Conservation (phyloP, 2,329 filamentous ascomycete species). For the Zymoseptoria passerinii region DNA sequence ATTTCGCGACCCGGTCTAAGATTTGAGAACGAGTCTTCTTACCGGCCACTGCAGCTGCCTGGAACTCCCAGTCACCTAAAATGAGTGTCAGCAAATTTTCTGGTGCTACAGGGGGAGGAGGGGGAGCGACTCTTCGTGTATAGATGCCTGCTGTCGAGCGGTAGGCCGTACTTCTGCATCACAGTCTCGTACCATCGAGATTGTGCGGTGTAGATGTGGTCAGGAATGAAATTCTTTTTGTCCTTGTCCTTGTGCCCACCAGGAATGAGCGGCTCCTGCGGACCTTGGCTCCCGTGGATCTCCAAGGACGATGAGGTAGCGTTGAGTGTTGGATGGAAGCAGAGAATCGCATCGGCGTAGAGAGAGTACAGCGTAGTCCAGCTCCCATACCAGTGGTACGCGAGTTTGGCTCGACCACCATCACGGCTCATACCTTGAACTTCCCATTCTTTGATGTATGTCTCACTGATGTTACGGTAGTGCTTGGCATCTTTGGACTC, state of each 20-base stretch:
- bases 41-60: conserved; percentile 70
- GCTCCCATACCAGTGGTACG: conserved; percentile 71
- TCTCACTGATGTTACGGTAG: conserved; percentile 52
- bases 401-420: conserved; percentile 64
- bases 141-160: conserved; percentile 71
- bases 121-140: conserved; percentile 55
- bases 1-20: conserved; percentile 62
- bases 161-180: conserved; percentile 72
- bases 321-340: conserved; percentile 55
- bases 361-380: conserved; percentile 84
- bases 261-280: conserved; percentile 14
- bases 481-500: conserved; percentile 49
- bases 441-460: conserved; percentile 67
- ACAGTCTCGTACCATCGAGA: conserved; percentile 74
- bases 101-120: conserved; percentile 33
- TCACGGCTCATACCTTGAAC: conserved; percentile 60
- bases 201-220: conserved; percentile 68
- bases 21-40: conserved; percentile 61
- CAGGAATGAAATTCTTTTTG: conserved; percentile 53
- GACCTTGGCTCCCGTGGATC: conserved; percentile 1
- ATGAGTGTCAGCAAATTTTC: no score
- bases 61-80: conserved; percentile 70
- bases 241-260: neutral
- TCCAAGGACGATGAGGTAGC: conserved; percentile 7
- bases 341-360: conserved; percentile 70